Conservation (phyloP, 148 eudicot species). For the Camellia lanceoleosa region DNA sequence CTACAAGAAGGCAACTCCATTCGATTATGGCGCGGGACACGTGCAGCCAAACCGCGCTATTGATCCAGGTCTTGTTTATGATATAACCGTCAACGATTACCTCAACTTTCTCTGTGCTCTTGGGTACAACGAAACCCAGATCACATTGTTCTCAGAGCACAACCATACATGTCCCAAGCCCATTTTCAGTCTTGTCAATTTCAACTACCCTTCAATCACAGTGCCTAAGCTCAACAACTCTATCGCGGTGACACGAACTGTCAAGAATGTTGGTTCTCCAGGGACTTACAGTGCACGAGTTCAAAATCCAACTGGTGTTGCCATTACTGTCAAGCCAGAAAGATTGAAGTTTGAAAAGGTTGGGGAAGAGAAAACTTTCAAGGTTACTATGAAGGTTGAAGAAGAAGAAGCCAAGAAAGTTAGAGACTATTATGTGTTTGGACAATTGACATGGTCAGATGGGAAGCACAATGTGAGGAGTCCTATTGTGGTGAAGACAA, state of each 20-base stretch:
- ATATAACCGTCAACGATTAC: slow-evolving; percentile 49
- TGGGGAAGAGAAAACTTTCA: slow-evolving; percentile 61
- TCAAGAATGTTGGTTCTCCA: slow-evolving; percentile 71
- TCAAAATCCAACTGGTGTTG: slow-evolving; percentile 41
- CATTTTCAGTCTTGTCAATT: slow-evolving; percentile 30
- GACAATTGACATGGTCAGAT: slow-evolving; percentile 76
- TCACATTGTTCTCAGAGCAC: slow-evolving; percentile 31
- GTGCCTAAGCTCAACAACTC: slow-evolving; percentile 59
- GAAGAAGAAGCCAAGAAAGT: slow-evolving; percentile 12
- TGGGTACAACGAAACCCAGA: slow-evolving; percentile 55
- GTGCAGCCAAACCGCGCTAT: slow-evolving; percentile 75
- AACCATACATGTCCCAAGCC: slow-evolving; percentile 45
- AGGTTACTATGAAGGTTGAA: slow-evolving; percentile 37
- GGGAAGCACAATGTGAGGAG: slow-evolving; percentile 69
- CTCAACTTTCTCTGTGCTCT: slow-evolving; percentile 62
- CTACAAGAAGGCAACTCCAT: slow-evolving; percentile 52
- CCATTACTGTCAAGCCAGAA: slow-evolving; percentile 36
- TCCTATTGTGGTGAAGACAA: slow-evolving; percentile 68
- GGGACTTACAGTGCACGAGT: slow-evolving; percentile 47
- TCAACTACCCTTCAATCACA: slow-evolving; percentile 87
- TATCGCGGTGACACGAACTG: slow-evolving; percentile 47
- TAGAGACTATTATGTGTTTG: slow-evolving; percentile 70
- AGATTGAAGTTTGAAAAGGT: slow-evolving; percentile 40
- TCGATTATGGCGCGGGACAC: slow-evolving; percentile 85
- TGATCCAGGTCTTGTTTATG: slow-evolving; percentile 91